These are phyloP conservation scores for Rhizopogon vinicolor DNA, from an alignment of 768 basidiomycete species.

Conservation along the genomic window DNA sequence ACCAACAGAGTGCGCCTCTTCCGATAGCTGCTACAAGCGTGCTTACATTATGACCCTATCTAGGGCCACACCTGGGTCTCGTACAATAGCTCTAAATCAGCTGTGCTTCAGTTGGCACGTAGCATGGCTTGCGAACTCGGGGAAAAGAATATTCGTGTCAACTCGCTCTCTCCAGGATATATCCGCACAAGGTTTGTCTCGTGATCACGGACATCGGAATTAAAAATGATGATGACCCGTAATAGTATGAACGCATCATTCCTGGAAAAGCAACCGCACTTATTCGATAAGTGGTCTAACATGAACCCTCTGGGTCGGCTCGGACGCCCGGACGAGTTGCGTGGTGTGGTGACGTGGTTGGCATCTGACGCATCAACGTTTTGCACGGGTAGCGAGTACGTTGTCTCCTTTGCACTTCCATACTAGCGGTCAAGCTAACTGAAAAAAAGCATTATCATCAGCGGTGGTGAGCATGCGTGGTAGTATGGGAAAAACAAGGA, in stretches of 20 bases:
- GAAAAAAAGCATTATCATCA: conserved; percentile 22
- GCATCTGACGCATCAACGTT: conserved; percentile 74
- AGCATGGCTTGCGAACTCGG: conserved; percentile 83
- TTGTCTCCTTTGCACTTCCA: conserved; percentile 9
- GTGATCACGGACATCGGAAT: background rate
- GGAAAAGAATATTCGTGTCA: conserved; percentile 60
- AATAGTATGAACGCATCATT: conserved; percentile 70
- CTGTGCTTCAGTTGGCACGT: conserved; percentile 74
- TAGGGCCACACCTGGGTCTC: conserved; percentile 74
- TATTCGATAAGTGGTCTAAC: conserved; percentile 62
- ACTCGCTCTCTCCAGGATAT: conserved; percentile 72
- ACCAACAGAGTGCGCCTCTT: conserved; percentile 54
- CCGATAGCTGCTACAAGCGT: background rate
- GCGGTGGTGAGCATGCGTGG: conserved; percentile 28
- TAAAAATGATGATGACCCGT: background rate
- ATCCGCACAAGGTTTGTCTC: conserved; percentile 59
- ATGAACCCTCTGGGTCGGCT: conserved; percentile 69
- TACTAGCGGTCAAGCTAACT: background rate
- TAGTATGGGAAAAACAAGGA: background rate
- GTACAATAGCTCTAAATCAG: conserved; percentile 76
- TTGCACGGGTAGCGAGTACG: conserved; percentile 81
- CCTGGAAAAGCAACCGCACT: conserved; percentile 58
- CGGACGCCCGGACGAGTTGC: conserved; percentile 59
- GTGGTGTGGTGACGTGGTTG: conserved; percentile 69
- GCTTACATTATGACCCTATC: conserved; percentile 1